Conservation (phyloP, 169 alveolate genomes). For the Plasmodium knowlesi region DNA sequence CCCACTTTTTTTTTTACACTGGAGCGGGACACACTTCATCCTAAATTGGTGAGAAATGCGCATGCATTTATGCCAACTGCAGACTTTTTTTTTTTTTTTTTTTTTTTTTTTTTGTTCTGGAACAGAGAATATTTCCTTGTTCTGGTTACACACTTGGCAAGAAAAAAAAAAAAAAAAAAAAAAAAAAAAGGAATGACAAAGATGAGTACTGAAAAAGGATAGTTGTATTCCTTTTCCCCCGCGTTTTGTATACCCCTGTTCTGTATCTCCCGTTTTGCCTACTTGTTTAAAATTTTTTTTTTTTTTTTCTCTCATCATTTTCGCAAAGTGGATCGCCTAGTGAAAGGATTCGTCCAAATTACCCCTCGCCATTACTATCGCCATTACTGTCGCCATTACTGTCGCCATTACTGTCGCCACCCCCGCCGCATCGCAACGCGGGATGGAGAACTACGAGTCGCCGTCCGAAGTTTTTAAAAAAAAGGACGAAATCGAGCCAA, state of each 20-base stretch:
- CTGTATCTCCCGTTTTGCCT: not conserved
- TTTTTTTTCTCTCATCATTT: not conserved
- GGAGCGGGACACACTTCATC: not conserved
- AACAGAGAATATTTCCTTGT: not conserved
- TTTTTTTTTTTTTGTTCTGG: not conserved
- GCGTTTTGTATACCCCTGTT: not conserved
- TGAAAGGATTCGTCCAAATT: not conserved
- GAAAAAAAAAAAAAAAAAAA: not conserved
- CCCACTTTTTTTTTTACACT: not conserved
- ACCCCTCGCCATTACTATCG: not conserved
- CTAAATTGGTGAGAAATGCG: not conserved
- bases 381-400: not conserved
- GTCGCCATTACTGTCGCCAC: not conserved
- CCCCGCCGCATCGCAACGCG: not conserved
- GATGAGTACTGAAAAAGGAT: not conserved
- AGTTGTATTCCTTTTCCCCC: not conserved
- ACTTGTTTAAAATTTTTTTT: not conserved
- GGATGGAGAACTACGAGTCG: slow-evolving; percentile 58
- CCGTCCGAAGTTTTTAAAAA: slow-evolving; percentile 71
- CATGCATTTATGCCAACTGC: not conserved
- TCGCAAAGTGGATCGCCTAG: not conserved
- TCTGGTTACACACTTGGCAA: not conserved
- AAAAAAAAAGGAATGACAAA: not conserved
- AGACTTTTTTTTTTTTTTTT: not conserved
- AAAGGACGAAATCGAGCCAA: not conserved